Base-by-base conservation (phyloP, 2,329 filamentous ascomycete species). In the Septoria petroselini region DNA sequence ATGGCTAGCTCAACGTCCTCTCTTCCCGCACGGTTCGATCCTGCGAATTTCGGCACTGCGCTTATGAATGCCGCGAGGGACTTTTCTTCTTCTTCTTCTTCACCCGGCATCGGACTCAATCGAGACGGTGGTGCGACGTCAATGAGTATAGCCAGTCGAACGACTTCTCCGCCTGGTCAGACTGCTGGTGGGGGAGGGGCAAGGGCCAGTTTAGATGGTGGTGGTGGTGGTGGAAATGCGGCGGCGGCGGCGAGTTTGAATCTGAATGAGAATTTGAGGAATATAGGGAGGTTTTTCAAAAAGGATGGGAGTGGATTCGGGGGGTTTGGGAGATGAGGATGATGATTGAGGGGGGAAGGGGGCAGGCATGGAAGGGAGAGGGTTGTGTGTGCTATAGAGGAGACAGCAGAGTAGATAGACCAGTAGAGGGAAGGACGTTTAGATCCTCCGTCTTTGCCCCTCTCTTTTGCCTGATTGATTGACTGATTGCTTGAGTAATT, bases 211-310 rank as follows among this genome's bases (percentile, higher is more conserved):
- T 58, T 59, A 27, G 59, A 53, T 23, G 60, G 52, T 31, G 61
- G 68, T 37, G 60, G 55, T 38, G 58, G 47, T 58, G 65, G 85
- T 62, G 81, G 80, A 6, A 88, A n/a, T n/a, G n/a, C n/a, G n/a
- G n/a, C n/a, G n/a, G n/a, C n/a, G n/a, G n/a, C n/a, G n/a, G n/a
- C n/a, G n/a, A n/a, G n/a, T n/a, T n/a, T n/a, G n/a, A n/a, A 86
- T 44, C 80, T 96, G 57, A 95, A 96, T 66, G 91, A 95, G 70
- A 96, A 96, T 70, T 68, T 97, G 70, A 91, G 89, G 73, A 95
- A 89, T 68, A 88, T 98, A 71, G 91, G 91, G 18, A 96, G 95
- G 71, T 96, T 97, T 72, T 97, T 97, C 74, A 83, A 86, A 55
- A 77, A 91, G 56, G 91, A 96, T 73, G 84, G 91, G 56, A 86